Base-by-base conservation (phyloP, 2,329 filamentous ascomycete species). In the Truncatella angustata region DNA sequence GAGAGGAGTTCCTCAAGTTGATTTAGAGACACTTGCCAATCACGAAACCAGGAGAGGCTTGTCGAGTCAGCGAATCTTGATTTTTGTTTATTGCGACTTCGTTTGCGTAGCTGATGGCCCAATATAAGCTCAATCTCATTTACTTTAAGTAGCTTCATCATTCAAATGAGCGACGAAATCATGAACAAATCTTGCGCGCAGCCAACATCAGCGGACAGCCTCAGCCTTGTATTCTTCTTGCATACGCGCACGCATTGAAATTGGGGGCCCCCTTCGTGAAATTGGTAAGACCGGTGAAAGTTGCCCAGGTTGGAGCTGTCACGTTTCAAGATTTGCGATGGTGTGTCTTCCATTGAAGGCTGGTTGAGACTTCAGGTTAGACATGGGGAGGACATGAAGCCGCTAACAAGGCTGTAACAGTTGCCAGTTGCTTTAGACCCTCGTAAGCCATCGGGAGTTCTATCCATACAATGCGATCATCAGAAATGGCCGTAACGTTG, bases 1-100 rank as follows among this genome's bases (percentile, higher is more conserved):
- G 49, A 51, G 49, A 54, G 53, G 49, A 49, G 35, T 16, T 12
- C 18, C 45, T 24, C 14, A n/a, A 24, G 21, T n/a, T 32, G 7
- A 12, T 14, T 12, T 46, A 16, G 14, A 30, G 23, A 32, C n/a
- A 32, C 26, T 18, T 10, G 6, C 26, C 12, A 46, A 14, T 32
- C n/a, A 12, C 21, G 43, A 16, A 30, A 12, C 2, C 12, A 20
- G 24, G 20, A 21, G 21, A 20, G 28, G 10, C 40, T 10, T 23
- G 20, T 21, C 5, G 16, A 26, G 21, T 10, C 14, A 43, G 21
- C 16, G 6, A 43, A 43, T 4, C 6, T 21, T 6, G n/a, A 23
- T 24, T 43, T 20, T 9, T 21, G 21, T 16, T 20, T 7, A 39
- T 20, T 34, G n/a, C 30, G 9, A 34, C n/a, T n/a, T n/a, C n/a